These are phyloP conservation scores for Amanita brunnescens DNA, from an alignment of 768 basidiomycete species.

Conservation along the genomic window DNA sequence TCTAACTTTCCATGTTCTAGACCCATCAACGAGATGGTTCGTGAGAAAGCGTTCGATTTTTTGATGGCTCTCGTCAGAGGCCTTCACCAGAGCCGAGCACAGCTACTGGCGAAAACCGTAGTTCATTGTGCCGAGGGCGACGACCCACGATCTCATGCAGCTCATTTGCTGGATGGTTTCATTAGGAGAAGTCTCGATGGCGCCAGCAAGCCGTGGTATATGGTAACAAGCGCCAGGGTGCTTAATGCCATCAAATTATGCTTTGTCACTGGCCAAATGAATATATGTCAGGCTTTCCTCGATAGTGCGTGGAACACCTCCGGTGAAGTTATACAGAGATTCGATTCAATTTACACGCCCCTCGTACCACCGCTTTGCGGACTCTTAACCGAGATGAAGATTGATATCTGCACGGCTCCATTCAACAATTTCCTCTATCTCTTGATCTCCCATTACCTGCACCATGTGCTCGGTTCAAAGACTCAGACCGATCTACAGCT, in stretches of 20 bases:
- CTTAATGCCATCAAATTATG: slow-evolving; percentile 19
- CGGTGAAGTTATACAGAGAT: slow-evolving; percentile 11
- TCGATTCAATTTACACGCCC: slow-evolving; percentile 19
- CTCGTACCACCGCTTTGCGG: slow-evolving; percentile 17
- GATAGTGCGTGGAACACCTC: slow-evolving; percentile 14
- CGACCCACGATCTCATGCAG: too few species aligned
- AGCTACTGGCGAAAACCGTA: slow-evolving; percentile 4
- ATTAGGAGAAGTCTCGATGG: too few species aligned
- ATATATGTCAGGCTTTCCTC: slow-evolving; percentile 17
- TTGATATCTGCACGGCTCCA: slow-evolving; percentile 16
- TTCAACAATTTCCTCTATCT: slow-evolving; percentile 21
- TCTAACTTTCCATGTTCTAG: slow-evolving; percentile 11
- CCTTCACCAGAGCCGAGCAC: not conserved
- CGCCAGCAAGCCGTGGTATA: too few species aligned
- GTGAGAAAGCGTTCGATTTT: not conserved
- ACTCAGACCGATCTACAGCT: too few species aligned
- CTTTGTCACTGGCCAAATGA: slow-evolving; percentile 13
- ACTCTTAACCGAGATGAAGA: slow-evolving; percentile 10
- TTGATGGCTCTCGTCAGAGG: not conserved
- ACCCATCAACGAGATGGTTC: slow-evolving; percentile 17
- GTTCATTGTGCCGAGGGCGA: too few species aligned
- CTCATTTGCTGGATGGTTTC: too few species aligned
- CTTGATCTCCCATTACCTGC: slow-evolving; percentile 22
- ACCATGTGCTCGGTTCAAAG: slow-evolving; percentile 19
- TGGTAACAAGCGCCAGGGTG: too few species aligned